Base-by-base conservation (phyloP, 139 green algal species). In the Chlorella sp. region DNA sequence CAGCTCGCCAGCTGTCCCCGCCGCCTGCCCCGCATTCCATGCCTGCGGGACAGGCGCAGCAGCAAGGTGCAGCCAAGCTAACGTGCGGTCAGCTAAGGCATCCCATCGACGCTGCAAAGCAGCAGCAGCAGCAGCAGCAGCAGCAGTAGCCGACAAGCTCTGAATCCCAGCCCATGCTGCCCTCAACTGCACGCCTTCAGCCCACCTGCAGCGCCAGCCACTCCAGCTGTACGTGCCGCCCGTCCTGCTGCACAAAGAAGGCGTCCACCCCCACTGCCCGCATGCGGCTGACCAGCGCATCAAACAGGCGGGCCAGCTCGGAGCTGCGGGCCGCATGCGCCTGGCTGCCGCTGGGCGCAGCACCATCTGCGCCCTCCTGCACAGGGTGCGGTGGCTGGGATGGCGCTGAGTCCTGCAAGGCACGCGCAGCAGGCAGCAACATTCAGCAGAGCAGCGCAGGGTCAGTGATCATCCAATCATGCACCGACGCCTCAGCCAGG, bases 11-110 rank as follows among this genome's bases (percentile, higher is more conserved):
- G 44, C 58, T 7, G 28, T 8, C 1, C 68, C 76, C 0, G 84
- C 84, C 26, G 28, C 32, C 41, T 58, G 69, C 34, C 72, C 83
- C 1, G 83, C 83, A 14, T 87, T 87, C 83, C 83, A 84, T 2
- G 79, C 79, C 79, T 83, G 77, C 30, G 36, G 32, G 30, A n/a
- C n/a, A n/a, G n/a, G 1, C 67, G 51, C 46, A n/a, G 74, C n/a
- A 62, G 16, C 3, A 56, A n/a, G 24, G 38, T n/a, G 24, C 24
- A 40, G 5, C 13, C 1, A 11, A 30, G 19, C 28, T 69, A 30
- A 69, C 24, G 6, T 26, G 62, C 16, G 19, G 67, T 46, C 43
- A 73, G 32, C n/a, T 43, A 13, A 72, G n/a, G n/a, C n/a, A n/a
- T n/a, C n/a, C n/a, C n/a, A n/a, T n/a, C n/a, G n/a, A n/a, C n/a